Percentiles rank a stretch among this genome's conserved stretches.
Conservation (phyloP, 169 alveolate species). For the Prorocentrum cordatum region DNA sequence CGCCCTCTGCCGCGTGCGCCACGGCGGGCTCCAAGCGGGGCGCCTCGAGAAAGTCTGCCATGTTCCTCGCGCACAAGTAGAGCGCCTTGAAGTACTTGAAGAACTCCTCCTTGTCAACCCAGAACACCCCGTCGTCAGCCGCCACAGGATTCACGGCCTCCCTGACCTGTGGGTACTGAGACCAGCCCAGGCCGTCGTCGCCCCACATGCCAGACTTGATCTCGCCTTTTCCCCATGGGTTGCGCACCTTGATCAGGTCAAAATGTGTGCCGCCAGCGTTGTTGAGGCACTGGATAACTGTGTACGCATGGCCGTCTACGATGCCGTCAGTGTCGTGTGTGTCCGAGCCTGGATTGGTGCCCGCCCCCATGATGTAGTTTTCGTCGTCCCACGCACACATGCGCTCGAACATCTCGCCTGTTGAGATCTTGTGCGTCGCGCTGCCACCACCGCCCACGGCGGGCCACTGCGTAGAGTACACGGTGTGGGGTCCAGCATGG, state of each 20-base stretch:
- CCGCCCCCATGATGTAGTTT: neutral
- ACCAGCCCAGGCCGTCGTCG: slow-evolving; percentile 2
- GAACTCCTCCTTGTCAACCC: neutral
- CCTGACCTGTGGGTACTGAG: neutral
- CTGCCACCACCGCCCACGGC: slow-evolving; percentile 2
- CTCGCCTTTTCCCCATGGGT: slow-evolving; percentile 9
- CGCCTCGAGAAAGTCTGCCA: neutral
- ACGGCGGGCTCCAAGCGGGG: too few species aligned
- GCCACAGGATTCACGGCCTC: neutral
- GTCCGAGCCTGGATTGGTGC: neutral
- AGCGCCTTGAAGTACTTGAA: neutral
- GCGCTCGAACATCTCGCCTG: neutral
- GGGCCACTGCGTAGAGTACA: slow-evolving; percentile 1
- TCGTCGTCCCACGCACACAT: slow-evolving; percentile 14
- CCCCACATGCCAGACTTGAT: neutral
- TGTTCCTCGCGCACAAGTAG: slow-evolving; percentile 1
- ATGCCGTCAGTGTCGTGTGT: neutral
- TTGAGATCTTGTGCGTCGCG: neutral
- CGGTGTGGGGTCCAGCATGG: neutral
- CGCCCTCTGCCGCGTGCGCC: too few species aligned
- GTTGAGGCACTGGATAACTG: neutral
- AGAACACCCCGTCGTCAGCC: slow-evolving; percentile 6
- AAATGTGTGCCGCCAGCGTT: neutral
- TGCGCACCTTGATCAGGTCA: neutral
- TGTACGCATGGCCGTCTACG: neutral